Base-by-base conservation (phyloP, 371 early-diverging fungal genomes). In the Apophysomyces variabilis region DNA sequence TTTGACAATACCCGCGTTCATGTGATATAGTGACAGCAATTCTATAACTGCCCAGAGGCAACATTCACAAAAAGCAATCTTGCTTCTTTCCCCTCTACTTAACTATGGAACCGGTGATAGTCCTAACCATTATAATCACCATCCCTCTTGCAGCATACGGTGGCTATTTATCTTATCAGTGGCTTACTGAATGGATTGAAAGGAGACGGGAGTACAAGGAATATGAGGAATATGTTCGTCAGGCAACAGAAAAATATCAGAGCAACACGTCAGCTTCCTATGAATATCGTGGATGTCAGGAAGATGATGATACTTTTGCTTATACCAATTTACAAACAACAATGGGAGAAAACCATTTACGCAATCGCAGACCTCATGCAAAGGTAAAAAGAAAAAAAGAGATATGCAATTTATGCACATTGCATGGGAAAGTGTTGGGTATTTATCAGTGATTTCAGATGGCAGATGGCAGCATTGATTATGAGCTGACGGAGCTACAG, bases 141-240 rank as follows among this genome's bases (percentile, higher is more conserved):
- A 68, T 70, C 7, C 67, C 58, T 13, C 47, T 70, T 16, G 69
- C 67, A 1, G 44, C 59, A 2, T 71, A 67, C 63, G 71, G 67
- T 12, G 70, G 70, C 36, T 78, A 75, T 64, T 76, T 75, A 67
- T 68, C 70, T 32, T 57, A 62, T 37, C 50, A 64, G 36, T 67
- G 70, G 12, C 6, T 76, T 1, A 58, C 60, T 43, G 74, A 72
- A 62, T 73, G 72, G 74, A 64, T 66, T 18, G 26, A 64, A 12
- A 66, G 65, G 39, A 58, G 72, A 50, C 65, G 72, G 58, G 78
- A 78, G 57, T 66, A 68, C 43, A 62, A 60, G 37, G 61, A 65
- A 39, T 78, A 78, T 59, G 74, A 75, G 60, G 74, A 75, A 26
- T 78, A 69, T 61, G 62, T 75, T 8, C 65, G 66, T 44, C 56